These are phyloP conservation scores for Simmondsia chinensis DNA, from an alignment of 148 eudicot species.

Conservation along the genomic window DNA sequence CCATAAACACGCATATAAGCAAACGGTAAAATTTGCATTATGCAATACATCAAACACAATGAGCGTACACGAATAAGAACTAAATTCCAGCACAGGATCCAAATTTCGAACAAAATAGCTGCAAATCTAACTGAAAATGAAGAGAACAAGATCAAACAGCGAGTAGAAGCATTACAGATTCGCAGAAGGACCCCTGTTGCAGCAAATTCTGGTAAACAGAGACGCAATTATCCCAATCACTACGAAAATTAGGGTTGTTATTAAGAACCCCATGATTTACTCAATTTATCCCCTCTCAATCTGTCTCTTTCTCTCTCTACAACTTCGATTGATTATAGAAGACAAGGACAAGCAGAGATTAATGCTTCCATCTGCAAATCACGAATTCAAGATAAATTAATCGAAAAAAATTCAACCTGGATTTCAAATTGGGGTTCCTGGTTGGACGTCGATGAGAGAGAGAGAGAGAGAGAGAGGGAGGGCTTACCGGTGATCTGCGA, in stretches of 20 bases:
- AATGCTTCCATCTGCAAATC: too few species aligned
- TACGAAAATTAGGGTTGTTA: slow-evolving; percentile 68
- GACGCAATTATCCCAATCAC: slow-evolving; percentile 69
- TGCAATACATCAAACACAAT: too few species aligned
- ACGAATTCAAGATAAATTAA: too few species aligned
- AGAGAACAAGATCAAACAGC: background rate
- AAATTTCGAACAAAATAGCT: background rate
- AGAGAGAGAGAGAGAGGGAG: too few species aligned
- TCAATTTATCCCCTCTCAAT: too few species aligned
- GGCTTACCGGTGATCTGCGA: too few species aligned
- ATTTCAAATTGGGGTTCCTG: too few species aligned
- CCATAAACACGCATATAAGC: too few species aligned
- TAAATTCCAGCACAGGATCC: slow-evolving; percentile 8
- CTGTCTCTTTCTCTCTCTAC: background rate
- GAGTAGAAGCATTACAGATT: slow-evolving; percentile 46
- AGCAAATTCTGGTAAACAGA: slow-evolving; percentile 74
- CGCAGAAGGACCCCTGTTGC: slow-evolving; percentile 82
- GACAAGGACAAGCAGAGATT: slow-evolving; percentile 2
- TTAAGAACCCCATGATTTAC: slow-evolving; percentile 96
- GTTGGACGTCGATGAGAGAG: too few species aligned
- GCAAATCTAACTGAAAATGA: slow-evolving; percentile 1
- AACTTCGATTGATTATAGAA: background rate
- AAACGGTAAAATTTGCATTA: too few species aligned
- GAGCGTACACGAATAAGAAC: too few species aligned
- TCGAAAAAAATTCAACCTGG: too few species aligned